Evolutionary conservation across 1,284 basidiomycete species (phyloP).

Genomic region (Pisolithus thermaeus): DNA sequence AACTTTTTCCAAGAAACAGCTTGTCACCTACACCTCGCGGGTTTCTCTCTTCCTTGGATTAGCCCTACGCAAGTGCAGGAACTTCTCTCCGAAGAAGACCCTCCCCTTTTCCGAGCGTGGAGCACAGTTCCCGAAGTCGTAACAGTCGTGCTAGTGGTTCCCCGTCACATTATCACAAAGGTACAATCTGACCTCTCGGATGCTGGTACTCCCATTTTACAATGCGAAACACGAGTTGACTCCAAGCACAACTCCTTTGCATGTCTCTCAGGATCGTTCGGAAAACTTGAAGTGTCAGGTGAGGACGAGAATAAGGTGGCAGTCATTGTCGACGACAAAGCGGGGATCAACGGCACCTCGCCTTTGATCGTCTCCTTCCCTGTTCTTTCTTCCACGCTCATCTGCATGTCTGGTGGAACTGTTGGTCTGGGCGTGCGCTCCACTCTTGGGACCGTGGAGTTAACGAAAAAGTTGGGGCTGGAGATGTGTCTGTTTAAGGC

Average conservation of each 20-base stretch:
- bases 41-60: constrained; percentile 16
- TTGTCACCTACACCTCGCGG: constrained; percentile 32
- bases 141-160: constrained; percentile 21
- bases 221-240: constrained; percentile 27
- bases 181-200: constrained; percentile 16
- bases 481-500: constrained; percentile 27
- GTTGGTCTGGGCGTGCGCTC: constrained; percentile 28
- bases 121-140: constrained; percentile 15
- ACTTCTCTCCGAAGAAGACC: constrained; percentile 4
- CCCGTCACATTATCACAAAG: constrained; percentile 13
- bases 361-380: constrained; percentile 36
- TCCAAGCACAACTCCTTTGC: constrained; percentile 30
- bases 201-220: constrained; percentile 32
- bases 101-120: constrained; percentile 19
- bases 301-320: constrained; percentile 15
- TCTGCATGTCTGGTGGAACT: constrained; percentile 11
- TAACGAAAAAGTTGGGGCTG: constrained; percentile 18
- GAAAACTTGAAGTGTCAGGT: constrained; percentile 22
- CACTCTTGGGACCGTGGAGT: constrained; percentile 13
- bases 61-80: constrained; percentile 4
- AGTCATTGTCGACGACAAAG: constrained; percentile 30
- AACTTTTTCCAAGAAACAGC: constrained; percentile 40
- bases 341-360: constrained; percentile 28
- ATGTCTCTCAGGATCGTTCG: constrained; percentile 33
- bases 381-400: constrained; percentile 31